Evolutionary conservation across 306 rosid species (phyloP), one percentile per base, ranked within the genome.

Genomic region (Trichosanthes truncata): DNA sequence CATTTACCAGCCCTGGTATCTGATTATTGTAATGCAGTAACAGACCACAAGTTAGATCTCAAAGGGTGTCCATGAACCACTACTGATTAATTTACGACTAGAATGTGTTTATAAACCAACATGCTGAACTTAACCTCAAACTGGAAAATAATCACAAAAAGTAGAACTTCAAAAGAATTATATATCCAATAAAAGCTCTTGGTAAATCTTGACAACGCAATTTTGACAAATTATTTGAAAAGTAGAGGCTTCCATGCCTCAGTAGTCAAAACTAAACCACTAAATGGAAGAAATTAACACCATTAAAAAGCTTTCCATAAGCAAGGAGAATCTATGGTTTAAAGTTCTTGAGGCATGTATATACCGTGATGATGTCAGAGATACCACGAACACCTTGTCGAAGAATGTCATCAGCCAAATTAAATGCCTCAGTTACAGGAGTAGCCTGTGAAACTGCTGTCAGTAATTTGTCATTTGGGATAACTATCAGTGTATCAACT

Each of bases 311-410:
- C 20, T 49, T 9, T 51, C 29, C 4, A 29, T 23, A 43, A 59
- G 20, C 40, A 21, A 5, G 57, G 53, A 60, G 52, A 35, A 23
- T 55, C 14, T 38, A 20, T n/a, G 21, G n/a, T 38, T 74, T 31
- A 14, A 74, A 76, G 23, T 76, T 76, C 52, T 55, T 35, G 52
- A 23, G 67, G 45, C 26, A 7, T 48, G 26, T 15, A 29, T 49
- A 69, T 91, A 95, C 99, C 96, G 91, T 92, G 85, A 95, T 93
- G 84, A 95, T 95, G 85, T 95, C 99, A 81, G 99, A 95, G 84
- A 95, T 95, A 46, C 99, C 99, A 69, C 99, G 99, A 69, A 95
- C 99, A 87, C 99, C 99, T 86, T 95, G 99, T 52, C 99, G 91
- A 81, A 95, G 96, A 86, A 93, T 95, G 86, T 95, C 99, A 90